Percentiles rank a stretch among this genome's conserved stretches.
Conservation (phyloP, 2,329 filamentous ascomycete genomes). For the Davidsoniella australis region DNA sequence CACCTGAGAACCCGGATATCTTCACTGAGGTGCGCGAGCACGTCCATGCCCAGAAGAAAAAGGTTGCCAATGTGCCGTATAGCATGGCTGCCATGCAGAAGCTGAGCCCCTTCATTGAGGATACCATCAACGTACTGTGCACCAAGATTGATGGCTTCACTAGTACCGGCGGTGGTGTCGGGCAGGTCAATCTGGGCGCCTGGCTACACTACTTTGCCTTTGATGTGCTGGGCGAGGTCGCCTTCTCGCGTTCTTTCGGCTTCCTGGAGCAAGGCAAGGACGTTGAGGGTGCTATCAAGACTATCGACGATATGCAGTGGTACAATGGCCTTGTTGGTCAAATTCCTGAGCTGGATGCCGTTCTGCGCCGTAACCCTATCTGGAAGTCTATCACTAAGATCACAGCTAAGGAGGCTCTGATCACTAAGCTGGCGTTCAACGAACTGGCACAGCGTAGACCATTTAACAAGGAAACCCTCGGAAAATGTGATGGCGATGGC, state of each 20-base stretch:
- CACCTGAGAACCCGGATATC: constrained; percentile 39
- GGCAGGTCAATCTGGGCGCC: constrained; percentile 27
- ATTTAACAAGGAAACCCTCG: constrained; percentile 29
- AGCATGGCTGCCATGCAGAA: constrained; percentile 36
- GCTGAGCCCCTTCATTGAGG: constrained; percentile 33
- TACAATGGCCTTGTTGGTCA: constrained; percentile 37
- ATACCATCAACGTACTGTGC: constrained; percentile 30
- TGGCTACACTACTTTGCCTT: constrained; percentile 21
- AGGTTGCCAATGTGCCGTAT: constrained; percentile 33
- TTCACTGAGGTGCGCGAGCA: constrained; percentile 38
- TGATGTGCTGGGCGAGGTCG: constrained; percentile 21
- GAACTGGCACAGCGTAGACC: constrained; percentile 30
- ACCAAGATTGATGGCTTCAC: constrained; percentile 26
- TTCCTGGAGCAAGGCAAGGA: constrained; percentile 19
- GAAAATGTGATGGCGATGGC: constrained; percentile 24
- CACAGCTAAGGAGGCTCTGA: constrained; percentile 27
- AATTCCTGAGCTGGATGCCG: constrained; percentile 30
- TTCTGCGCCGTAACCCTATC: constrained; percentile 33
- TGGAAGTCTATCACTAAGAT: constrained; percentile 23
- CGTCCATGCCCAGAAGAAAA: constrained; percentile 38
- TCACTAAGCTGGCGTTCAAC: constrained; percentile 34
- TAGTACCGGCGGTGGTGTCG: constrained; percentile 13
- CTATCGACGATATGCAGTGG: constrained; percentile 34
- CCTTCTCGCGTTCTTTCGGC: constrained; percentile 22
- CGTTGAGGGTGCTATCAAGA: constrained; percentile 15